phyloP scores from a whole-genome alignment of 768 basidiomycete genomes.

The Pleurotus giganteus region DNA sequence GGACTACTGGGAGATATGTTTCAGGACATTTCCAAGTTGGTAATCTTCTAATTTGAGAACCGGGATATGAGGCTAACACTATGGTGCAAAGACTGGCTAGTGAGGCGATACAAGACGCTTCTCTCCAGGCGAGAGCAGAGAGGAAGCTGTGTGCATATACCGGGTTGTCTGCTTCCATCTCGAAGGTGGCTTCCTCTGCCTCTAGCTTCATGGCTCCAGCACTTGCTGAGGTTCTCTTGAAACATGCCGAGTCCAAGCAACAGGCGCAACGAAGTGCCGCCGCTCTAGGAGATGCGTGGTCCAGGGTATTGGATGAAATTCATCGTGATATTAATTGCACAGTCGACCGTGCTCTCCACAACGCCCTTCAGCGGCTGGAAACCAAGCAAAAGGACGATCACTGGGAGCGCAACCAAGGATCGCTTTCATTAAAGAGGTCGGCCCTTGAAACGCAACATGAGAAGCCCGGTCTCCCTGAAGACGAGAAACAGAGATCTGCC shows the following conservation, averaged over 20 bases:
- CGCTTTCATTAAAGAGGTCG: slow-evolving; percentile 12
- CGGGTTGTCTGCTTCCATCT: slow-evolving; percentile 45
- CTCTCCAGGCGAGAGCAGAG: slow-evolving; percentile 41
- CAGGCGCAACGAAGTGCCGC: slow-evolving; percentile 36
- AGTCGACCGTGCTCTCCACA: slow-evolving; percentile 31
- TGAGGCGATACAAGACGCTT: slow-evolving; percentile 41
- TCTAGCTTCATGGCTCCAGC: slow-evolving; percentile 41
- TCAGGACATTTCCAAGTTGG: slow-evolving; percentile 4
- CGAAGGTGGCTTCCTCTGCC: slow-evolving; percentile 40
- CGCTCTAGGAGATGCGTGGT: slow-evolving; percentile 46
- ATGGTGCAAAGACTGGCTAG: slow-evolving; percentile 39
- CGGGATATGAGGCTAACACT: not conserved
- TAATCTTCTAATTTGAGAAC: not conserved
- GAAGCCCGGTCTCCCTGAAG: too few species aligned
- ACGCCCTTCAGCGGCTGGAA: slow-evolving; percentile 30
- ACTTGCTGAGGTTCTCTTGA: slow-evolving; percentile 41
- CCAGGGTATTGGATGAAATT: slow-evolving; percentile 40
- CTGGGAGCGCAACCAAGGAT: slow-evolving; percentile 10
- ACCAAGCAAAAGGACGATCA: slow-evolving; percentile 24
- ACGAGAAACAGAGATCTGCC: not conserved
- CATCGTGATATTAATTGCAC: slow-evolving; percentile 37
- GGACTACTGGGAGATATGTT: not conserved
- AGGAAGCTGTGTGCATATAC: slow-evolving; percentile 48
- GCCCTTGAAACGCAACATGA: too few species aligned
- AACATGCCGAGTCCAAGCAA: slow-evolving; percentile 40